Base-by-base conservation (phyloP, 805 yeast genomes). In the Candida golubevii region DNA sequence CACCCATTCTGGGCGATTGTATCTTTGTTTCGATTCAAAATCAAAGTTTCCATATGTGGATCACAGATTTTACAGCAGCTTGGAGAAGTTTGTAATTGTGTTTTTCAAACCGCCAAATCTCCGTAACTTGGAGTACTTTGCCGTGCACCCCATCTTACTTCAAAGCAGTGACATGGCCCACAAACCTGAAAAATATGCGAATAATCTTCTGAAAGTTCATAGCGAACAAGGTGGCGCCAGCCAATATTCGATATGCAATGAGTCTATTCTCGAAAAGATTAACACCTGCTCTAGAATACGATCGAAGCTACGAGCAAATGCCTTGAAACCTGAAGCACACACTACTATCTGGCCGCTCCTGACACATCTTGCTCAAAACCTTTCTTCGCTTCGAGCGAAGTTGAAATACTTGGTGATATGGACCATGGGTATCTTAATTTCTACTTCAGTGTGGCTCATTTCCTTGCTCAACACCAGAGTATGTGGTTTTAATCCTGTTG, bases 81-180 rank as follows among this genome's bases (percentile, higher is more conserved):
- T 35, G 7, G 30, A 37, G 26, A 35, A 41, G 14, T 50, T 46
- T 36, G 57, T 62, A 6, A 35, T 56, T 1, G 44, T 63, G n/a
- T 54, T 75, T n/a, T 89, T 79, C 58, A 75, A 77, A 26, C 84
- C 93, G 1, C 97, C 97, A 0, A 74, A 77, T 36, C 78, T 84
- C 14, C 72, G 71, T 27, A 75, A 78, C 46, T 72, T 90, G 71
- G 96, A 89, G 52, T 88, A 85, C 59, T 84, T 79, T 51, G 82
- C 97, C 0, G 59, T 82, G 4, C 67, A 73, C n/a, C 95, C 96
- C 0, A 85, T 88, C 4, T 65, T 79, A 4, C 71, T 89, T 8
- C 83, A 82, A 50, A 72, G 76, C 4, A 71, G 73, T 52, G 48
- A 45, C 14, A 47, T 45, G 12, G 55, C 49, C 12, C 30, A 26